Evolutionary conservation across 495 filamentous ascomycete species (phyloP), one percentile per base, ranked within the genome.

Genomic region (Jackrogersella multiformis): DNA sequence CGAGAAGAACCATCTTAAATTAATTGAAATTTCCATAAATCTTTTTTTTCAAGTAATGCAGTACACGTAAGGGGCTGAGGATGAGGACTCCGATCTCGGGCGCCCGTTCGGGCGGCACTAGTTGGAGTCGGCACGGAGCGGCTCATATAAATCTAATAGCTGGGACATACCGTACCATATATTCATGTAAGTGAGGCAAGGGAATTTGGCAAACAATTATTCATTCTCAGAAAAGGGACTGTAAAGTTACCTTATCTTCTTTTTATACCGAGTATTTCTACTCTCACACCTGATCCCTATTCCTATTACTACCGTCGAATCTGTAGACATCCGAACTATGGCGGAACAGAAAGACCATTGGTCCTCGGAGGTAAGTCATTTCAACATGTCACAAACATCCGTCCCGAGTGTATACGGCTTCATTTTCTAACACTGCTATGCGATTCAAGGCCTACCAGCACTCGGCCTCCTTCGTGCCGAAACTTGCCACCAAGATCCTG

Each of bases 401-500:
- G 18, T 39, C 44, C 4, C 35, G 58, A 24, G 5, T 10, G 7
- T 24, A 16, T 45, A 12, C 9, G 20, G 24, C 20, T n/a, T 36
- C n/a, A 55, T 46, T 28, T 38, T 10, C 38, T 38, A 34, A 60
- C 35, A 24, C 20, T 5, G 70, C 41, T 66, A 15, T 5, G 21
- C 20, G 18, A 49, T 26, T 15, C 39, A 55, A 89, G 86, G 81
- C 81, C 45, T 92, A 92, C 74, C 81, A 83, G 44, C 75, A 83
- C 56, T 83, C 88, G 21, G 90, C 89, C 2, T 81, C 86, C n/a
- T 94, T 93, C 72, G 89, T 92, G 15, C 87, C 91, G 10, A 81
- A 87, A 65, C 82, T 92, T 6, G 85, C 90, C 8, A 81, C 79
- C 4, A 89, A 84, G 61, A 81, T 93, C n/a, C 52, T 91, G 24